Conservation (phyloP, 169 alveolate species). For the Plasmodium sp. region DNA sequence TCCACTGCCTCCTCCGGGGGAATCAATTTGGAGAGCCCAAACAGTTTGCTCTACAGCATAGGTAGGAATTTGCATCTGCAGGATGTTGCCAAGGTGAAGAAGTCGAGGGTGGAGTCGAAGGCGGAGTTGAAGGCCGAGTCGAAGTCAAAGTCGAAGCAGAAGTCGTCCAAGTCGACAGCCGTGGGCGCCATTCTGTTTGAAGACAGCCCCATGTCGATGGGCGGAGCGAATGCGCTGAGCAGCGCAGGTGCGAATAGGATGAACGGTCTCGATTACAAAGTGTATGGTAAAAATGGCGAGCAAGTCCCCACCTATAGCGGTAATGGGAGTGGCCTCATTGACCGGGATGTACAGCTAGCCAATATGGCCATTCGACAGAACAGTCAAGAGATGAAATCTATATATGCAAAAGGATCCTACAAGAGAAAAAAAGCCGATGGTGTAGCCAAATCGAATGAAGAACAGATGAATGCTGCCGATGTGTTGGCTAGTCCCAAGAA, state of each 20-base stretch:
- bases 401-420: not conserved
- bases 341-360: not conserved
- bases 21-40: not conserved
- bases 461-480: not conserved
- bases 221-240: not conserved
- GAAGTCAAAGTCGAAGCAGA: too few species aligned
- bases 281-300: not conserved
- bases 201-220: not conserved
- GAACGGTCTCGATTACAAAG: not conserved
- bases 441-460: slow-evolving; percentile 3
- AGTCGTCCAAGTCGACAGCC: not conserved
- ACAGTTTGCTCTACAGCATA: not conserved
- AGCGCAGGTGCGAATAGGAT: not conserved
- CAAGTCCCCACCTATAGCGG: not conserved
- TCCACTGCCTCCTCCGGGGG: not conserved
- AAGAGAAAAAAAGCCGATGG: slow-evolving; percentile 27
- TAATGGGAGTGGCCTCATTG: not conserved
- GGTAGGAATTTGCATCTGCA: not conserved
- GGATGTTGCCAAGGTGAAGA: not conserved
- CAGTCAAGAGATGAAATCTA: not conserved
- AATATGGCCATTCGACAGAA: slow-evolving; percentile 12
- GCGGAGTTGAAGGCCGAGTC: too few species aligned
- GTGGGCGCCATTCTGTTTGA: not conserved
- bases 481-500: not conserved
- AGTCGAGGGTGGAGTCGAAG: too few species aligned